Evolutionary conservation across 2,329 filamentous ascomycete genomes (phyloP).

Genomic region (Sporothrix globosa): DNA sequence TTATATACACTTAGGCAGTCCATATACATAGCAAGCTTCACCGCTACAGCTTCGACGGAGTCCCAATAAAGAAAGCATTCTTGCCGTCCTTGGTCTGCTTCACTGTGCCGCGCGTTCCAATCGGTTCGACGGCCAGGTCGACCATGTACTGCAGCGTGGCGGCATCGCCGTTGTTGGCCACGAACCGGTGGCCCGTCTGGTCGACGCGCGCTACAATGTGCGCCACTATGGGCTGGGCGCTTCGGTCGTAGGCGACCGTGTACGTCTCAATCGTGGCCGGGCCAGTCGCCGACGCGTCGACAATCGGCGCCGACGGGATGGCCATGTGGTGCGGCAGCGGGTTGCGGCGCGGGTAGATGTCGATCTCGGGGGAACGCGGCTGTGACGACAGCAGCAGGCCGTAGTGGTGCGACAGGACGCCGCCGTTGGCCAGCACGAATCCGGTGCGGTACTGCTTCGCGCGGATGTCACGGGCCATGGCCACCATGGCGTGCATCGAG

Average conservation of each 20-base stretch:
- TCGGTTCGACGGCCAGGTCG: conserved; percentile 23
- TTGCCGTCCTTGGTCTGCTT: conserved; percentile 27
- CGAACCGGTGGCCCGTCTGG: conserved; percentile 13
- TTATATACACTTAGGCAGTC: conserved; percentile 14
- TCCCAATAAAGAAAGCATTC: conserved; percentile 27
- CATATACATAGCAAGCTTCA: not conserved
- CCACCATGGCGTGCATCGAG: conserved; percentile 33
- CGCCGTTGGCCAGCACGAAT: conserved; percentile 32
- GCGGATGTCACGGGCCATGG: conserved; percentile 30
- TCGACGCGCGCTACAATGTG: conserved; percentile 24
- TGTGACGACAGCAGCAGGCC: conserved; percentile 16
- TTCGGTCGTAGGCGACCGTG: conserved; percentile 24
- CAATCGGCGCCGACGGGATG: not conserved
- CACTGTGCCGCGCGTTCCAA: conserved; percentile 19
- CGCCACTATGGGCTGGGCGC: not conserved
- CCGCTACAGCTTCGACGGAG: conserved; percentile 22
- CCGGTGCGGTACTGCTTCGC: conserved; percentile 16
- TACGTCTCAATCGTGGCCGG: conserved; percentile 29
- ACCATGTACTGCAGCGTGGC: conserved; percentile 23
- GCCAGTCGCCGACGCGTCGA: conserved; percentile 23
- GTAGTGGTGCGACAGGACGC: conserved; percentile 32
- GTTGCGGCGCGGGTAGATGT: conserved; percentile 28
- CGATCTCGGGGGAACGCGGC: not conserved
- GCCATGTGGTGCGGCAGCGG: conserved; percentile 25
- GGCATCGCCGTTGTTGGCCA: conserved; percentile 28